Evolutionary conservation across 495 filamentous ascomycete genomes (phyloP), one percentile per base, ranked within the genome.

Genomic region (Staphylotrichum tortipilum): DNA sequence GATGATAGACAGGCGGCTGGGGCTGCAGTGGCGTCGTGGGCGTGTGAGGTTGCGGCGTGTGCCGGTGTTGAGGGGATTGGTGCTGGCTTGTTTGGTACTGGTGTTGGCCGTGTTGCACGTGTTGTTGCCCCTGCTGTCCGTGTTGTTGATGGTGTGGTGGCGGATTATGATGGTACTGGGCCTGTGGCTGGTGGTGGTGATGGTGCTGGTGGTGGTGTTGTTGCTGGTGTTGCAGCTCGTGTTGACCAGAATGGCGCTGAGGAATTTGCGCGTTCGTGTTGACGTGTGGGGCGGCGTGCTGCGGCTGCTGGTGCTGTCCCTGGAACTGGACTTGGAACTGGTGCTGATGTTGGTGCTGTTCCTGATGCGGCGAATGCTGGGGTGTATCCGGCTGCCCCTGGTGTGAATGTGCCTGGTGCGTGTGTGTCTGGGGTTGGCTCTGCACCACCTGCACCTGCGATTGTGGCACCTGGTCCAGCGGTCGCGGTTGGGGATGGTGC

Each of bases 171-270:
- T 23, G 12, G 6, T 36, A 33, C 14, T 40, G 23, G 26, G 19
- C 33, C 0, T 26, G 49, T 34, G 43, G 43, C n/a, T 53, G 53
- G 18, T 51, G 43, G 10, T 47, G 49, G 34, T 52, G 43, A 11
- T 33, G 18, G 6, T 35, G 14, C 12, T 24, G 34, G 22, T 33
- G 42, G 19, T 9, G 28, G 22, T 35, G 21, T 9, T 31, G 23
- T 14, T 36, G 49, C 21, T 31, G 14, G 9, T 29, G 31, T 28
- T 47, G 44, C n/a, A n/a, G n/a, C n/a, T n/a, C n/a, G n/a, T n/a
- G n/a, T 18, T 48, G 45, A 21, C 18, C 6, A n/a, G 29, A 33
- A 21, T 40, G 23, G 26, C 21, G 41, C 0, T 26, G 49, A 45
- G 43, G 43, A 45, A 45, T 45, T 47, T 46, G 49, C 12, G 31